Percentiles rank a stretch among this genome's conserved stretches.
phyloP scores from a whole-genome alignment of 1,284 basidiomycete genomes.

The Cryptococcus neoformans region DNA sequence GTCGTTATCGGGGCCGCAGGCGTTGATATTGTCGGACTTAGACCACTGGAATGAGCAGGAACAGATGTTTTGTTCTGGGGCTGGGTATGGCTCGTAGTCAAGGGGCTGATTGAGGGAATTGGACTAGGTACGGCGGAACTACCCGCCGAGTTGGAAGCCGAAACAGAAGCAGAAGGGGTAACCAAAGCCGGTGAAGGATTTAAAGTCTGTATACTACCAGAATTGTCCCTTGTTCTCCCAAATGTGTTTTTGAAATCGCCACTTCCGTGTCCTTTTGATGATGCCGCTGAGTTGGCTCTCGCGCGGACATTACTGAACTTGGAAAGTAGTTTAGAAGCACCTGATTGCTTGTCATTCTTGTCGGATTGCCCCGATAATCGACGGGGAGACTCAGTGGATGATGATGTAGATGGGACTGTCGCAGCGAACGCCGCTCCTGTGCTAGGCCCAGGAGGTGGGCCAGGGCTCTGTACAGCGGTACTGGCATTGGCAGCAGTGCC shows the following conservation, averaged over 20 bases:
- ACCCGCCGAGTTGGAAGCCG: slow-evolving; percentile 1
- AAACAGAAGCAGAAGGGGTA: slow-evolving; percentile 1
- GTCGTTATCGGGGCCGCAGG: slow-evolving; percentile 24
- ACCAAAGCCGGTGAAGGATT: neutral
- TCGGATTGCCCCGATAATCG: slow-evolving; percentile 1
- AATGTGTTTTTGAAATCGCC: slow-evolving; percentile 3
- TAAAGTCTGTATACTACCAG: neutral
- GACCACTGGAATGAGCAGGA: neutral
- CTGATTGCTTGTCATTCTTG: slow-evolving; percentile 9
- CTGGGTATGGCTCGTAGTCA: neutral
- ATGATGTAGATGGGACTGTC: neutral
- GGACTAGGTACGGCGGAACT: neutral
- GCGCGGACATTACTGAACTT: slow-evolving; percentile 28
- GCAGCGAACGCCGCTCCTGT: neutral
- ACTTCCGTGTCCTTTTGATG: slow-evolving; percentile 1
- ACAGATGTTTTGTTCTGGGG: neutral
- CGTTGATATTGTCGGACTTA: slow-evolving; percentile 15
- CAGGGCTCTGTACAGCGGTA: neutral
- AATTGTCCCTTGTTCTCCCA: neutral
- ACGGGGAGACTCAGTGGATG: slow-evolving; percentile 7
- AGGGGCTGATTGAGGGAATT: neutral
- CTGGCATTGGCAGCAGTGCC: slow-evolving; percentile 8
- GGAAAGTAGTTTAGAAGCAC: slow-evolving; percentile 31
- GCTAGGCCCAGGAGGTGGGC: neutral
- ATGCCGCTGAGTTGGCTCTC: slow-evolving; percentile 14